Base-by-base conservation (phyloP, 257 asterid species). In the Solanum lycopersicoides region DNA sequence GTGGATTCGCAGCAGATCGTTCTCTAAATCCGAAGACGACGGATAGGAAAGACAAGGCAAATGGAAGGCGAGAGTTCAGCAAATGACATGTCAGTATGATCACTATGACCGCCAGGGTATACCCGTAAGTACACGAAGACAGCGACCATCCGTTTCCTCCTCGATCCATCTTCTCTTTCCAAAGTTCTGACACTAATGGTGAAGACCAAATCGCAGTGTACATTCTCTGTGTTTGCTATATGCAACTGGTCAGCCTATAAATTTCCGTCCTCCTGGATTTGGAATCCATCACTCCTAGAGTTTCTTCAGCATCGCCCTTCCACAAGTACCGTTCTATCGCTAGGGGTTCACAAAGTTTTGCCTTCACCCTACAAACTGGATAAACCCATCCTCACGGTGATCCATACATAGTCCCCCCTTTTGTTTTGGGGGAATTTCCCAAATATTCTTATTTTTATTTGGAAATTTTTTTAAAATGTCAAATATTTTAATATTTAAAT, bases 31-130 rank as follows among this genome's bases (percentile, higher is more conserved):
- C 3, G 34, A 41, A 77, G 73, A 45, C 18, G 42, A 35, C 30
- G 42, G 88, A 2, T 59, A 75, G n/a, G 75, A 28, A 68, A 68
- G 37, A 13, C 39, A 34, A 68, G 45, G 80, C 77, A 37, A 71
- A 47, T 44, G 45, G 75, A 50, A 82, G 34, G 71, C 41, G 88
- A 86, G 80, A 47, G 15, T 69, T 4, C 21, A 91, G 66, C 44
- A 75, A 84, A 56, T 89, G 90, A 86, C 77, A 84, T 12, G 75
- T 84, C 28, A 85, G 82, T 63, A 91, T 91, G 83, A 89, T 44
- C 71, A 87, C 30, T 44, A 88, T 15, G 37, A 30, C 92, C 47
- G 79, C 90, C n/a, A 83, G 11, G 63, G 93, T 87, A 35, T 53
- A 89, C 1, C 87, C 32, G 23, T 32, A 85, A 15, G 71, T 8